Conservation (phyloP, 2,329 filamentous ascomycete genomes). For the Colletotrichum lentis region DNA sequence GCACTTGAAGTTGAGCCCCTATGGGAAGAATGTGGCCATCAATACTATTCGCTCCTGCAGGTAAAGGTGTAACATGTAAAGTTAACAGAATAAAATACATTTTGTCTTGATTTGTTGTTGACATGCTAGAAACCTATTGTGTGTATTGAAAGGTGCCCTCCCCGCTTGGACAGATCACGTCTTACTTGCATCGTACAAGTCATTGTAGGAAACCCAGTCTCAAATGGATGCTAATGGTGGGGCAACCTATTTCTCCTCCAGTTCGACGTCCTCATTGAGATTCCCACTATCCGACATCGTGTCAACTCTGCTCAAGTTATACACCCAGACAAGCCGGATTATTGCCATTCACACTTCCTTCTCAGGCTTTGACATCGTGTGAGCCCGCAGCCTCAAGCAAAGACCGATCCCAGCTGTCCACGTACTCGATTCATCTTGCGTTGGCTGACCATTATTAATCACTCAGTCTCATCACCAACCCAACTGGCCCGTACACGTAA, state of each 20-base stretch:
- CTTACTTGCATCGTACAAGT: slow-evolving; percentile 7
- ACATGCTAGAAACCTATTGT: not conserved
- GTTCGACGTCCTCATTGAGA: not conserved
- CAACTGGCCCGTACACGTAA: not conserved
- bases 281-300: not conserved
- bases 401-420: not conserved
- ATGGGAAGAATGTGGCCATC: too few relatives aligned
- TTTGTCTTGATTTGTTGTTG: not conserved
- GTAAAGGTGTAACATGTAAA: too few relatives aligned
- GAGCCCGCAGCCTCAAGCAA: not conserved
- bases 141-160: not conserved
- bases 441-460: slow-evolving; percentile 19
- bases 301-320: not conserved
- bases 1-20: not conserved
- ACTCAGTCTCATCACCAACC: slow-evolving; percentile 8
- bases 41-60: not conserved
- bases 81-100: not conserved
- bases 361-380: not conserved
- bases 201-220: slow-evolving; percentile 6
- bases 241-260: slow-evolving; percentile 15
- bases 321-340: not conserved
- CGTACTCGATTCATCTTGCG: not conserved
- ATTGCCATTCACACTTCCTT: not conserved
- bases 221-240: slow-evolving; percentile 5
- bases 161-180: slow-evolving; percentile 11